phyloP scores from a whole-genome alignment of 2,329 filamentous ascomycete species.

The Exutisphaerella laricina region DNA sequence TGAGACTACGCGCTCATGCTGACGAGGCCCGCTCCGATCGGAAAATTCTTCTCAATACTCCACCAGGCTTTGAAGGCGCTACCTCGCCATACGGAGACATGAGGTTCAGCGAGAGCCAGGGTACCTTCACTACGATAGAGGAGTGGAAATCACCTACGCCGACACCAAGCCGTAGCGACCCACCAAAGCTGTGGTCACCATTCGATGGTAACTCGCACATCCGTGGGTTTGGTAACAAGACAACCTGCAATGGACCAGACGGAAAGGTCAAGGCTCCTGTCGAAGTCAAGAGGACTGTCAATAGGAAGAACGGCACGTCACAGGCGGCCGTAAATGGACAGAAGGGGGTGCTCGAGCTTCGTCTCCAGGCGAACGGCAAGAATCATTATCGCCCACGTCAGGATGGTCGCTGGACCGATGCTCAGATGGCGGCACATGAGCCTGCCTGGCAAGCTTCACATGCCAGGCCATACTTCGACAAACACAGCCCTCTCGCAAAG shows the following conservation, averaged over 20 bases:
- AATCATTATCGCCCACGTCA: neutral
- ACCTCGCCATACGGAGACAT: constrained; percentile 8
- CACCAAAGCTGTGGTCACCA: constrained; percentile 11
- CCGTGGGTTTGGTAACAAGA: constrained; percentile 3
- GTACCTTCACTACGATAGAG: constrained; percentile 18
- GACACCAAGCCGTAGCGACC: neutral
- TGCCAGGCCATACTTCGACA: constrained; percentile 6
- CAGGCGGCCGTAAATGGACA: neutral
- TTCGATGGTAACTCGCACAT: constrained; percentile 8
- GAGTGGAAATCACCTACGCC: constrained; percentile 7
- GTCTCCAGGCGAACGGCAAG: neutral
- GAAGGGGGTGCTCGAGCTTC: neutral
- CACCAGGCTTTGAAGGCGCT: neutral
- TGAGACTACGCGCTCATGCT: neutral
- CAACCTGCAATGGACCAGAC: neutral
- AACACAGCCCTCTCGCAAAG: constrained; percentile 4
- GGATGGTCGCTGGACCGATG: constrained; percentile 8
- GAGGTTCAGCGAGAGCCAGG: constrained; percentile 13
- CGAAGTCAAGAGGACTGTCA: neutral
- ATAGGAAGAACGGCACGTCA: neutral
- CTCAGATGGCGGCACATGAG: constrained; percentile 8
- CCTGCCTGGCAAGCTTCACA: constrained; percentile 8
- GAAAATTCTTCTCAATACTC: constrained; percentile 6
- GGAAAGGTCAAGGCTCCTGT: constrained; percentile 6
- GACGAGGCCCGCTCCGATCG: constrained; percentile 12